Evolutionary conservation across 768 basidiomycete genomes (phyloP), one percentile per base, ranked within the genome.

Genomic region (Naganishia antarctica): DNA sequence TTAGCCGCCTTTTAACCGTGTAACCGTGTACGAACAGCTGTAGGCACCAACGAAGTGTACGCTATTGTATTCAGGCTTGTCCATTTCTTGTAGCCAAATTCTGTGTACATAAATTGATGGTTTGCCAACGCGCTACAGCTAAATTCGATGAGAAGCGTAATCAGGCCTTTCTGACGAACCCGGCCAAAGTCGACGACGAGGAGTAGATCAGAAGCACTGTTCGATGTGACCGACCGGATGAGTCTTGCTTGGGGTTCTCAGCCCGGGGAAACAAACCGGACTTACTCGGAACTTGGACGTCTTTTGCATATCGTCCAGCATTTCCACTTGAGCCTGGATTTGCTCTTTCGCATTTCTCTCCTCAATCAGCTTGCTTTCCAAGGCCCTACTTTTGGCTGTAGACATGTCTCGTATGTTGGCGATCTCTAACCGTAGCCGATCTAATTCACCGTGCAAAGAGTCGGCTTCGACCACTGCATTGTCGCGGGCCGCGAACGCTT

Each of bases 251-350:
- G n/a, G n/a, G n/a, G n/a, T n/a, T n/a, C n/a, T n/a, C n/a, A n/a
- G n/a, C n/a, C n/a, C n/a, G n/a, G n/a, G n/a, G n/a, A n/a, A n/a
- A n/a, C n/a, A 13, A 13, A 11, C 43, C 18, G n/a, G 5, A 65
- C 75, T 70, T 67, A 74, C 75, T 60, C 73, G 72, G 37, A 73
- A 64, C 49, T 67, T 67, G 23, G 51, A 58, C 23, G 47, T 60
- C 66, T 66, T 70, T 61, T 72, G 73, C 48, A 69, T 68, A 26
- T 57, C 50, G 32, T 73, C 70, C 21, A 73, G 66, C 61, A 68
- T 46, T 40, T 75, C 75, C 41, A 76, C 53, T 60, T 76, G 74
- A n/a, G 69, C 69, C 51, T 68, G 71, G 21, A 68, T 66, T 23
- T 45, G 61, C 47, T 69, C 70, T 46, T 67, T 66, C 46, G 67